Evolutionary conservation across 2,329 filamentous ascomycete species (phyloP), one percentile per base, ranked within the genome.

Genomic region (Colletotrichum sp.): DNA sequence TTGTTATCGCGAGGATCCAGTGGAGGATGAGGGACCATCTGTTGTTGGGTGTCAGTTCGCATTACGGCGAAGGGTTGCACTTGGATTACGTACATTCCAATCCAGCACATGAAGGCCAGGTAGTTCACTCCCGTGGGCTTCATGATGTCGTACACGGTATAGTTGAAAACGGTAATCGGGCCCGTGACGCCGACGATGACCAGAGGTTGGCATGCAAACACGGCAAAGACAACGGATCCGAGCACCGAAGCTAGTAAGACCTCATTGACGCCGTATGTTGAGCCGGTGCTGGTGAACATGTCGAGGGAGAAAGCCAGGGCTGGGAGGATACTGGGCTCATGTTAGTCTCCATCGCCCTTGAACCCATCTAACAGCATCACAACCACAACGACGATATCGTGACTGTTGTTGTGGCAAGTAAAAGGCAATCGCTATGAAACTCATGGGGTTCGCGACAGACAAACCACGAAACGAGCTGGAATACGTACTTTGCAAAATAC

Each of bases 121-220:
- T 96, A 98, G 81, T 96, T 93, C 7, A 94, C 94, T 2, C 94
- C 95, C 0, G 92, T 92, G 2, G 94, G 93, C 2, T 89, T 87
- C 82, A 98, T 95, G 78, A 98, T 98, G 83, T 97, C 94, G 86
- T 96, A 98, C 4, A 98, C 95, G 5, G 96, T 98, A 82, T 98
- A 98, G 83, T 98, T 98, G 82, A 98, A 98, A 32, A 98, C 95
- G 18, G 96, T 98, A 73, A 98, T 98, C 5, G 95, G 95, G n/a
- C 92, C 95, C 13, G 95, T 98, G 4, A 98, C 95, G 26, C 96
- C 96, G 26, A 98, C 96, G 83, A 98, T 98, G 71, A 96, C 95
- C 73, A 98, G 87, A 8, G 96, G 96, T 82, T 98, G 96, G 30
- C 94, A 95, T 9, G 95, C 93, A 77, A 95, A 90, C 2, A 98